phyloP scores from a whole-genome alignment of 192 early-diverging fungal species.

The Linderina pennispora region DNA sequence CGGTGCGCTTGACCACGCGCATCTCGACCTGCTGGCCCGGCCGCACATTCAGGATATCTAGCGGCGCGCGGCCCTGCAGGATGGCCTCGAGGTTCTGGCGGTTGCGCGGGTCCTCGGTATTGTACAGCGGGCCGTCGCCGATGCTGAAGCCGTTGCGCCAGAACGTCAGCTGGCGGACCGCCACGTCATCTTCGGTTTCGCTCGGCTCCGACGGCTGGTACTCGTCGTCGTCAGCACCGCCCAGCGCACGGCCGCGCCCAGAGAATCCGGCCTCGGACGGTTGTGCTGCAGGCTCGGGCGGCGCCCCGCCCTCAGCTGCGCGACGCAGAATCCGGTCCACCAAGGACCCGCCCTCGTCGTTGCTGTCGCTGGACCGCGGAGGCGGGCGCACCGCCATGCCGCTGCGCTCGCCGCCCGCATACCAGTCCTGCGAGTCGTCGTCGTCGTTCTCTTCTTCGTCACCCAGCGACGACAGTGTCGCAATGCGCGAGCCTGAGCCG shows the following conservation, averaged over 20 bases:
- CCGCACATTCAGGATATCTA: conserved; percentile 77
- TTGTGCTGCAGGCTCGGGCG: no score
- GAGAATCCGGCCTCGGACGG: conserved; percentile 19
- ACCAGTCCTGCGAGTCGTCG: conserved; percentile 51
- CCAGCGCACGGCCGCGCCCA: conserved; percentile 29
- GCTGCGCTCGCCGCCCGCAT: conserved; percentile 93
- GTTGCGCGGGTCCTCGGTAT: conserved; percentile 83
- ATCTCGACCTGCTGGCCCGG: conserved; percentile 90
- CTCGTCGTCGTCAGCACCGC: not conserved
- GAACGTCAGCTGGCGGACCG: conserved; percentile 75
- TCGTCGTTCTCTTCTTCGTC: conserved; percentile 10
- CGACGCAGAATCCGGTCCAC: conserved; percentile 42
- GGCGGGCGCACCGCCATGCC: conserved; percentile 51
- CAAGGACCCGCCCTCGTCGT: conserved; percentile 22
- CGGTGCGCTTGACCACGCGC: conserved; percentile 68
- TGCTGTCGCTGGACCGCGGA: conserved; percentile 7
- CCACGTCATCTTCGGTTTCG: conserved; percentile 14
- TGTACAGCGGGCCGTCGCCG: conserved; percentile 84
- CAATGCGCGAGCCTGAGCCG: conserved; percentile 41
- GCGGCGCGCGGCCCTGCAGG: conserved; percentile 84
- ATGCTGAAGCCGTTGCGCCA: conserved; percentile 96
- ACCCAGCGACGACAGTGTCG: conserved; percentile 35
- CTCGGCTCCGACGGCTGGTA: no score
- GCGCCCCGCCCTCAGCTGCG: conserved; percentile 13
- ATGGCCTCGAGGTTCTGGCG: conserved; percentile 80